Evolutionary conservation across 176 grass and related monocot species (phyloP).

Genomic region (Lolium perenne): DNA sequence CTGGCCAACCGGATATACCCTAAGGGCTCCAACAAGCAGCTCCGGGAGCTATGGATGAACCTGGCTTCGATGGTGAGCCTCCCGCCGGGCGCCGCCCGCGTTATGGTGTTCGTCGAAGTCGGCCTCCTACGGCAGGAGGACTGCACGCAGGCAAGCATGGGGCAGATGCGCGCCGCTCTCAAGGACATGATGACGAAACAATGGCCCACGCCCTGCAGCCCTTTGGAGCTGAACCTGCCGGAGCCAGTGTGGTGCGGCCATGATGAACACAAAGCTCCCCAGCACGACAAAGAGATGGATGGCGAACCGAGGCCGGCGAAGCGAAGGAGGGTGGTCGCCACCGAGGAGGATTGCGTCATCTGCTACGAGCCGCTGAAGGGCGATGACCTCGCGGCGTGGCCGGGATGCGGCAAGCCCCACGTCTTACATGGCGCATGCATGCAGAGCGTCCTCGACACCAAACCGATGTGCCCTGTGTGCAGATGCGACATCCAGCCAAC

Average conservation of each 20-base stretch:
- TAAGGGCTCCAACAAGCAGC: too few species aligned
- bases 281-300: neutral
- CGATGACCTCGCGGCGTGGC: too few species aligned
- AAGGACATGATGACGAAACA: neutral
- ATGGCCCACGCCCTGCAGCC: slow-evolving; percentile 3
- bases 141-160: slow-evolving; percentile 6
- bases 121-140: slow-evolving; percentile 31
- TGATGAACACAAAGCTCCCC: neutral
- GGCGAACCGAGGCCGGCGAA: neutral
- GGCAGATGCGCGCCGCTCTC: slow-evolving; percentile 1
- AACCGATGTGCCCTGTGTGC: too few species aligned
- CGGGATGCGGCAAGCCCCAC: too few species aligned
- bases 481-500: too few species aligned
- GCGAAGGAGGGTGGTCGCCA: neutral
- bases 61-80: too few species aligned
- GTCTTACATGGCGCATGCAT: neutral
- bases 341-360: slow-evolving; percentile 15
- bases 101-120: slow-evolving; percentile 19
- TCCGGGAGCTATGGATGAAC: too few species aligned
- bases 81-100: neutral
- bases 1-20: slow-evolving; percentile 5
- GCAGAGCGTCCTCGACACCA: too few species aligned
- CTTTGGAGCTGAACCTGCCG: slow-evolving; percentile 31
- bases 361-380: slow-evolving; percentile 9
- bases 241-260: neutral